Percentiles rank a stretch among this genome's conserved stretches.
Evolutionary conservation across 2,329 filamentous ascomycete species (phyloP).

Genomic region (Phialocephala subalpina): DNA sequence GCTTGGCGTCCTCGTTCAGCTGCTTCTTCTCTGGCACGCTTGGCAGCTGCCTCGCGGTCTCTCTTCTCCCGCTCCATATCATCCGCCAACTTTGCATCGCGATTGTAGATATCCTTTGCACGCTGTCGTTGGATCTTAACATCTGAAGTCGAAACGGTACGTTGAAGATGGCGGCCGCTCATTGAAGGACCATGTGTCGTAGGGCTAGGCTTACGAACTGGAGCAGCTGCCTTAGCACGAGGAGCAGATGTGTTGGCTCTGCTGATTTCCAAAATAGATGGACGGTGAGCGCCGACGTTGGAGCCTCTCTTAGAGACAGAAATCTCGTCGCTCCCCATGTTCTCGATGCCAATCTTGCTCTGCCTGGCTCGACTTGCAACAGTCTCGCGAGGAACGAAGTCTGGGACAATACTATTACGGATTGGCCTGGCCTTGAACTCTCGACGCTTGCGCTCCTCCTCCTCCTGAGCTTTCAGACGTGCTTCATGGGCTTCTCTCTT

Average conservation of each 20-base stretch:
- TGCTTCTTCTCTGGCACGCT: conserved; percentile 64
- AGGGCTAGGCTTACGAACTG: conserved; percentile 35
- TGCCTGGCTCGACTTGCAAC: conserved; percentile 64
- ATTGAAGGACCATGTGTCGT: conserved; percentile 35
- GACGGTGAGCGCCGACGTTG: conserved; percentile 43
- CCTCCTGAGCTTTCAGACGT: conserved; percentile 62
- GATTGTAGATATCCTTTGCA: conserved; percentile 61
- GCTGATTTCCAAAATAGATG: conserved; percentile 45
- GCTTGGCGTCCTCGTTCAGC: conserved; percentile 66
- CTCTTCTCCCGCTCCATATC: conserved; percentile 61
- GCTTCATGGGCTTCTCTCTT: conserved; percentile 64
- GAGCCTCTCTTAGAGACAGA: conserved; percentile 41
- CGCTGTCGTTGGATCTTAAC: conserved; percentile 58
- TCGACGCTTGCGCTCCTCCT: conserved; percentile 65
- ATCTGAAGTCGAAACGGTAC: conserved; percentile 59
- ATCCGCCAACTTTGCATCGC: conserved; percentile 57
- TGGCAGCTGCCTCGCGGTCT: conserved; percentile 62
- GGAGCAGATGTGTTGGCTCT: conserved; percentile 41
- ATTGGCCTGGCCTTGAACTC: conserved; percentile 71
- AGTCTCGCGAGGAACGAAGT: conserved; percentile 60
- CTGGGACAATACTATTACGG: conserved; percentile 51
- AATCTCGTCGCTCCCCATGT: conserved; percentile 32
- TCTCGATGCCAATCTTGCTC: conserved; percentile 49
- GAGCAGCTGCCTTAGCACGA: conserved; percentile 36
- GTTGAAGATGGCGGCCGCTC: conserved; percentile 46